These are phyloP conservation scores for Tulasnella sp. DNA, from an alignment of 768 basidiomycete genomes.

Conservation along the genomic window DNA sequence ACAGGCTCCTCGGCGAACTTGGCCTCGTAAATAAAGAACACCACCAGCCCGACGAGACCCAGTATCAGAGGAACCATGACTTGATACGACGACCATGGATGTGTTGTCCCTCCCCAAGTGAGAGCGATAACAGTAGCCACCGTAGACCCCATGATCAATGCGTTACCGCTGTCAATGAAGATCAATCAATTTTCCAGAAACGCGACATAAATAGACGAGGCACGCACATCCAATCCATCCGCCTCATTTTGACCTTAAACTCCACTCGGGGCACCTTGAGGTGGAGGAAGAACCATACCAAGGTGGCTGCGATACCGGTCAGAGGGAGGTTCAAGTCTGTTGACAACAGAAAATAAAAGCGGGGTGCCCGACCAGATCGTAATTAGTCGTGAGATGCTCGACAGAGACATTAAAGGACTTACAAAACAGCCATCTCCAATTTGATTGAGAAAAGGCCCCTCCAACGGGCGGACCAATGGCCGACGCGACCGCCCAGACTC, in stretches of 20 bases:
- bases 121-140: constrained; percentile 35
- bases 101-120: constrained; percentile 39
- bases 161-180: constrained; percentile 25
- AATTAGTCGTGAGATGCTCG: constrained; percentile 36
- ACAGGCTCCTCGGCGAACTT: background rate
- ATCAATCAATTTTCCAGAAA: background rate
- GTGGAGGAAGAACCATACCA: constrained; percentile 32
- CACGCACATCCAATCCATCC: constrained; percentile 34
- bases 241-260: constrained; percentile 30
- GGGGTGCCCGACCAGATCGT: background rate
- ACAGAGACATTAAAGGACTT: background rate
- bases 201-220: too few relatives aligned
- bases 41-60: constrained; percentile 32
- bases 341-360: background rate
- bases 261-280: constrained; percentile 33
- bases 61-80: constrained; percentile 40
- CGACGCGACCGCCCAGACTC: constrained; percentile 33
- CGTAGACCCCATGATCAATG: constrained; percentile 28
- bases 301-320: constrained; percentile 29
- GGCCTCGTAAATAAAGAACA: constrained; percentile 15
- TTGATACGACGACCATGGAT: constrained; percentile 36
- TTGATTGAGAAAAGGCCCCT: constrained; percentile 31
- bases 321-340: constrained; percentile 39
- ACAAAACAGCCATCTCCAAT: constrained; percentile 44
- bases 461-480: constrained; percentile 33